Percentiles rank a stretch among this genome's conserved stretches.
Evolutionary conservation across 139 green algal genomes (phyloP).

Genomic region (Spirogloea muscicola): DNA sequence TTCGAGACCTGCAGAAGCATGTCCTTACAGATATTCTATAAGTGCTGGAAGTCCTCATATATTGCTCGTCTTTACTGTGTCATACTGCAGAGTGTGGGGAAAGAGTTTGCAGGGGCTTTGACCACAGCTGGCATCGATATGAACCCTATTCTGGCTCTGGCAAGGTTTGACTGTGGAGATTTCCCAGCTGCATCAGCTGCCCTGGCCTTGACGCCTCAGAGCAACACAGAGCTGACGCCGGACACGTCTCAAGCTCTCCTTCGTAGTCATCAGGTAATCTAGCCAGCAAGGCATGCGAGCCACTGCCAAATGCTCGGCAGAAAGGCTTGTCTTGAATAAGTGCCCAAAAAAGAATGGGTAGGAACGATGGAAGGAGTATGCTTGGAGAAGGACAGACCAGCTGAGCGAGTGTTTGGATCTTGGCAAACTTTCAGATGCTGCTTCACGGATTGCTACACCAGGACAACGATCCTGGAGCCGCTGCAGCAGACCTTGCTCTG

Average conservation of each 20-base stretch:
- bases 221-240: conserved; percentile 1
- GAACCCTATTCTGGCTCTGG: conserved; percentile 32
- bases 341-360: too few relatives aligned
- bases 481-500: too few relatives aligned
- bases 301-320: neutral
- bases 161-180: conserved; percentile 34
- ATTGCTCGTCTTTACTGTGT: too few relatives aligned
- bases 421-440: too few relatives aligned
- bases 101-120: neutral
- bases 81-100: neutral
- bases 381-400: too few relatives aligned
- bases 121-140: neutral
- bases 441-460: too few relatives aligned
- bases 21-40: too few relatives aligned
- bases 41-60: too few relatives aligned
- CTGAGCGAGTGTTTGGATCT: too few relatives aligned
- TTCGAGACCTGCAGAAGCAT: too few relatives aligned
- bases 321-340: neutral
- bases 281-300: conserved; percentile 18
- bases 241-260: conserved; percentile 20
- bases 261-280: conserved; percentile 20
- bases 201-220: conserved; percentile 40
- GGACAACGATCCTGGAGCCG: too few relatives aligned
- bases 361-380: too few relatives aligned
- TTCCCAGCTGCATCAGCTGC: neutral